Evolutionary conservation across 805 yeast genomes (phyloP), one percentile per base, ranked within the genome.

Genomic region (Nakazawaea ishiwadae): DNA sequence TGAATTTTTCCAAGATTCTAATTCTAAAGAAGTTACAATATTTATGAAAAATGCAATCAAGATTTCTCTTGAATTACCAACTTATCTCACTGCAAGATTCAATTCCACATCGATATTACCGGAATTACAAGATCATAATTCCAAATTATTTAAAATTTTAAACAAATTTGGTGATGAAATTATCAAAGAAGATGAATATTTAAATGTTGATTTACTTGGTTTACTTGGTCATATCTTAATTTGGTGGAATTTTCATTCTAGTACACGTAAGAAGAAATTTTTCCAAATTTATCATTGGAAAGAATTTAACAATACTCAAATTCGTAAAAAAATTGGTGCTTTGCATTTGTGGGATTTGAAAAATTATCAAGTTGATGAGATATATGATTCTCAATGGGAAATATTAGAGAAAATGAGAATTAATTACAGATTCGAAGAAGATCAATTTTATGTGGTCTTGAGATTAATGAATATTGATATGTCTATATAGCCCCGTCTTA

Each of bases 141-240:
- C 42, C 11, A 18, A 26, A 10, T 4, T 26, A 4, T 31, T n/a
- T 15, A 32, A 32, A 11, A 12, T 31, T 9, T 11, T 39, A 27
- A 18, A 11, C 26, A 18, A 18, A 12, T 39, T 39, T 17, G 31
- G 41, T 12, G 17, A 26, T 10, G 36, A 31, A 2, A 9, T 38
- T 21, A 23, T 38, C 10, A 20, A 15, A 14, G 31, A 24, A 17
- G 32, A 35, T 12, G 39, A 35, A 9, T 18, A 19, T 18, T 35
- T 28, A 16, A 23, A 34, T n/a, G 34, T 40, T 17, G 43, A 40
- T 34, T 14, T 16, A 10, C 34, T 40, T 29, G 26, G 30, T 4
- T 31, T 40, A 12, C 29, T 19, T 9, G 44, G 44, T 3, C 24
- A 41, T 21, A 36, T 41, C 27, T 31, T 41, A 17, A 31, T 41